phyloP scores from a whole-genome alignment of 2,329 filamentous ascomycete genomes.

The Didymella pinodella region DNA sequence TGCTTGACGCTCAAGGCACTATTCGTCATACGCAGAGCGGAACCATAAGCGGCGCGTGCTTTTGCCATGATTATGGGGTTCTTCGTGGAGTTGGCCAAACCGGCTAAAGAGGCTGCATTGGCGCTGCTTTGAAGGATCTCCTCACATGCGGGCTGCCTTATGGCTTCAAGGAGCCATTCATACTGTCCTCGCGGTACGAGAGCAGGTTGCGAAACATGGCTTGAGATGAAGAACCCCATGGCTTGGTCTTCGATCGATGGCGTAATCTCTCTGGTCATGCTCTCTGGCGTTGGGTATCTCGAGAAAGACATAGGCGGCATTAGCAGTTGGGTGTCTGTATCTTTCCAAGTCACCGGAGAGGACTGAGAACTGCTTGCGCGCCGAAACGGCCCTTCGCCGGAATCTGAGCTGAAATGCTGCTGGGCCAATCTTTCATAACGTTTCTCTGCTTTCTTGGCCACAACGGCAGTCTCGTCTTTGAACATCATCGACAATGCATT shows the following conservation, averaged over 20 bases:
- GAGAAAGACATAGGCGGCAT: neutral
- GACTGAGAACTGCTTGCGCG: neutral
- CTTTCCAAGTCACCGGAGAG: neutral
- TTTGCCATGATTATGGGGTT: conserved; percentile 32
- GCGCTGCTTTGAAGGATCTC: conserved; percentile 34
- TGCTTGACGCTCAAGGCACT: conserved; percentile 28
- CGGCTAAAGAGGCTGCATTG: conserved; percentile 36
- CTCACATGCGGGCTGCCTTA: conserved; percentile 28
- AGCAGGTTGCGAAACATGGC: conserved; percentile 35
- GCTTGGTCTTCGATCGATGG: conserved; percentile 43
- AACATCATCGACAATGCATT: conserved; percentile 44
- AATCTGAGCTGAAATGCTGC: conserved; percentile 6
- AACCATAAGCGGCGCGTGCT: conserved; percentile 36
- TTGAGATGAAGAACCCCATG: conserved; percentile 42
- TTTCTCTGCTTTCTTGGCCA: conserved; percentile 36
- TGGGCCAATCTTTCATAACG: conserved; percentile 37
- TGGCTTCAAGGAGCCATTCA: conserved; percentile 37
- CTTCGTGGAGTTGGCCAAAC: conserved; percentile 38
- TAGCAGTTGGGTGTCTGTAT: neutral
- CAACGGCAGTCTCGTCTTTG: conserved; percentile 40
- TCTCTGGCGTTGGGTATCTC: conserved; percentile 27
- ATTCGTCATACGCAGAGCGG: conserved; percentile 38
- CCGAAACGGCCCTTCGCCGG: neutral
- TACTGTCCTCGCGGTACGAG: conserved; percentile 39
- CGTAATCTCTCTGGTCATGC: conserved; percentile 21